These are phyloP conservation scores for Niebla homalea DNA, from an alignment of 495 filamentous ascomycete genomes.

Conservation along the genomic window DNA sequence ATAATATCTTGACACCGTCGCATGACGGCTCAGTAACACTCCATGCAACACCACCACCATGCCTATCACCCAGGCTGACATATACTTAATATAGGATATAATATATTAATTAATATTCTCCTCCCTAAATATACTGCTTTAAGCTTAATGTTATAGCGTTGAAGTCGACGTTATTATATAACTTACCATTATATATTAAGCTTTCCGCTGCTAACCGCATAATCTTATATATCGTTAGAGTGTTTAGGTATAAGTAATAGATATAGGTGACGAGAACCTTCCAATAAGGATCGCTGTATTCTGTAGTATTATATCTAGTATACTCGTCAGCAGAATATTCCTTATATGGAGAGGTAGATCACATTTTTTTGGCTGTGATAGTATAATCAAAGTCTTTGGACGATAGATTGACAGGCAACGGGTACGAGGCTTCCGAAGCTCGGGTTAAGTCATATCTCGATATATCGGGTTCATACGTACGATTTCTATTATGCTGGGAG, in stretches of 20 bases:
- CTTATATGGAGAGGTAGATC: conserved; percentile 4
- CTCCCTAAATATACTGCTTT: conserved; percentile 1
- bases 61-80: no score
- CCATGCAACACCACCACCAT: no score
- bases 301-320: conserved; percentile 1
- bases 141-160: not conserved
- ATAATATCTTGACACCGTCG: no score
- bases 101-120: conserved; percentile 1
- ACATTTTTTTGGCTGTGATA: conserved; percentile 1
- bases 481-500: conserved; percentile 10
- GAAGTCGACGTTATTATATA: not conserved
- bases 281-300: not conserved
- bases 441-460: conserved; percentile 7
- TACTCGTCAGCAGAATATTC: conserved; percentile 8
- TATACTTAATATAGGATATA: not conserved
- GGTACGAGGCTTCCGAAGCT: conserved; percentile 8
- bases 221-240: not conserved
- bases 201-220: conserved; percentile 1
- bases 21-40: no score
- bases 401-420: conserved; percentile 1
- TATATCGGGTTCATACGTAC: conserved; percentile 10
- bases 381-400: conserved; percentile 3
- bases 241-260: conserved; percentile 1
- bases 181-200: conserved; percentile 1
- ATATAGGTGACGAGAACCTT: not conserved